These are phyloP conservation scores for Amaranthus hypochondriacus DNA, from an alignment of 148 eudicot species.

Conservation along the genomic window DNA sequence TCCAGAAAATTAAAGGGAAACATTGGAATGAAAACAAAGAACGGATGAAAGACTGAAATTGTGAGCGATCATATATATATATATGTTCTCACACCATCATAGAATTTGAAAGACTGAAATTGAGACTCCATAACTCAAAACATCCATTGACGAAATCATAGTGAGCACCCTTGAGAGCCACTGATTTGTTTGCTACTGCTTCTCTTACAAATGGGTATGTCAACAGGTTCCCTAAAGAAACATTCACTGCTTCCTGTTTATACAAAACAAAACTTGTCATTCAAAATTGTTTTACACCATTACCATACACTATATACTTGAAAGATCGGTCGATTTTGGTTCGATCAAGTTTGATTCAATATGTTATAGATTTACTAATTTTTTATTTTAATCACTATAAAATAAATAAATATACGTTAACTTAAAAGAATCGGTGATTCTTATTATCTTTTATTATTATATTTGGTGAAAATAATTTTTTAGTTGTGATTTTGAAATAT, in stretches of 20 bases:
- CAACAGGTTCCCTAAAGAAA: slow-evolving; percentile 67
- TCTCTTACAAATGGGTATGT: slow-evolving; percentile 90
- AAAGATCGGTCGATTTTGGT: no score
- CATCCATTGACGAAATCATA: slow-evolving; percentile 71
- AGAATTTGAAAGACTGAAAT: slow-evolving; percentile 39
- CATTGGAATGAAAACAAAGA: background rate
- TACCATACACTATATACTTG: no score
- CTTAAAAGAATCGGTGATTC: no score
- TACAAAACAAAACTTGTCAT: background rate
- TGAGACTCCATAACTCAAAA: slow-evolving; percentile 74
- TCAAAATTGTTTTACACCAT: background rate
- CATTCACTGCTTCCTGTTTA: slow-evolving; percentile 92
- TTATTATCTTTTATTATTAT: no score
- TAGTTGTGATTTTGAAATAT: no score
- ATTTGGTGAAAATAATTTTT: no score
- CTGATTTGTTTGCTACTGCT: slow-evolving; percentile 49
- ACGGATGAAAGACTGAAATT: background rate
- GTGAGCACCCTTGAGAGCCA: slow-evolving; percentile 71
- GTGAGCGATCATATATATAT: background rate
- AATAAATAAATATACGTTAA: no score
- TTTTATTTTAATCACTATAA: no score
- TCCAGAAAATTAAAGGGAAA: background rate
- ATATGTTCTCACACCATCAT: slow-evolving; percentile 18
- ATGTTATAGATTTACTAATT: no score
- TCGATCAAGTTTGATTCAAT: no score